Evolutionary conservation across 495 filamentous ascomycete genomes (phyloP), one percentile per base, ranked within the genome.

Genomic region (Trichocladium antarcticum): DNA sequence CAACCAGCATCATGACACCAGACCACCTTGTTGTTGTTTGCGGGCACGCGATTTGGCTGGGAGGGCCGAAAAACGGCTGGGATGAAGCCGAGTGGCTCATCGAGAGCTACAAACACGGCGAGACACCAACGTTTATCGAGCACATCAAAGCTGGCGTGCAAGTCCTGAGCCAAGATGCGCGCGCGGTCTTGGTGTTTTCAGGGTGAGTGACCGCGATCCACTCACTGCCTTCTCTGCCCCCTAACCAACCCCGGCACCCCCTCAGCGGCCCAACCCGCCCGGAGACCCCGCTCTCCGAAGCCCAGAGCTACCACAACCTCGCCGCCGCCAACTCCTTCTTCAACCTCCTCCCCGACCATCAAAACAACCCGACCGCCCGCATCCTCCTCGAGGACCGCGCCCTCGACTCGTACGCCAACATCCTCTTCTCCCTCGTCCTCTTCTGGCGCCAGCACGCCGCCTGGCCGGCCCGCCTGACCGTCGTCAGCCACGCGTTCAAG

Each of bases 401-500:
- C 0, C 74, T 83, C n/a, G 87, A 93, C 55, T 88, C 83, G 4
- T 87, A 84, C 57, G 77, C 82, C 49, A 93, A 92, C 54, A 65
- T 89, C 11, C 60, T 89, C 16, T 85, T 88, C 54, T 83, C 82
- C 3, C 55, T 89, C 8, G 51, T 80, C 6, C 62, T 64, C 17
- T 89, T 87, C 60, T 74, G 71, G 56, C 56, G 68, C 19, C 56
- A 51, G 38, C 55, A 67, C 16, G 68, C 66, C 1, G 46, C 11
- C 19, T 81, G 74, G 67, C 81, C 82, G 0, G 32, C 31, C 12
- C 62, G 57, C 19, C 60, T 92, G 2, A 87, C 79, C 11, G 71
- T 93, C 12, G 73, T 93, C 38, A 83, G 79, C 40, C 84, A 89
- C 55, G 78, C 65, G 15, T 93, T 92, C 65, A 93, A 93, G 57